A percentile compares a stretch with the other conserved stretches of the same genome.
phyloP scores from a whole-genome alignment of 208 protist species.

The Leishmania gerbilli region DNA sequence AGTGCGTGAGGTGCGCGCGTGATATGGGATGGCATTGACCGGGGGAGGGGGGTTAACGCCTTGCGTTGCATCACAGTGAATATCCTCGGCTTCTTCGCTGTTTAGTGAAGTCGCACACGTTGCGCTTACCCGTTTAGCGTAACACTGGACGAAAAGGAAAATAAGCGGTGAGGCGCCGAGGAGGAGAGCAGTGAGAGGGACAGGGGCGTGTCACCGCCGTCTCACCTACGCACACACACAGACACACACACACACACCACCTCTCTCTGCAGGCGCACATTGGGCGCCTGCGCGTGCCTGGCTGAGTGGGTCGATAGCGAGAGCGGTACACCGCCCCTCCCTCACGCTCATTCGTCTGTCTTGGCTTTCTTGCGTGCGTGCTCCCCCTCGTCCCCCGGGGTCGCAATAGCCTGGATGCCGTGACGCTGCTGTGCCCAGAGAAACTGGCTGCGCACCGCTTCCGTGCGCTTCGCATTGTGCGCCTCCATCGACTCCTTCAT shows the following conservation, averaged over 20 bases:
- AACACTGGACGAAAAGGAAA: neutral
- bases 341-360: slow-evolving; percentile 12
- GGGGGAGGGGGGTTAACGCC: neutral
- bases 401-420: slow-evolving; percentile 49
- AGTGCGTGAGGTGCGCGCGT: neutral
- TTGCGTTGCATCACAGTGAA: neutral
- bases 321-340: neutral
- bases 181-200: neutral
- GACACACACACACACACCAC: neutral
- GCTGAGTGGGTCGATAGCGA: neutral
- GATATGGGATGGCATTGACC: neutral
- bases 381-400: slow-evolving; percentile 9
- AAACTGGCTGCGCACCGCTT: slow-evolving; percentile 71
- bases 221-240: neutral
- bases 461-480: slow-evolving; percentile 62
- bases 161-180: neutral
- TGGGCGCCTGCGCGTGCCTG: neutral
- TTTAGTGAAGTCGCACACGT: neutral
- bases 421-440: slow-evolving; percentile 82
- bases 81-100: neutral
- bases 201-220: neutral
- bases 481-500: slow-evolving; percentile 70
- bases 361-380: slow-evolving; percentile 29
- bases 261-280: neutral
- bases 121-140: slow-evolving; percentile 3